Evolutionary conservation across 2,329 filamentous ascomycete genomes (phyloP), one percentile per base, ranked within the genome.

Genomic region (Microascus cirrosus): DNA sequence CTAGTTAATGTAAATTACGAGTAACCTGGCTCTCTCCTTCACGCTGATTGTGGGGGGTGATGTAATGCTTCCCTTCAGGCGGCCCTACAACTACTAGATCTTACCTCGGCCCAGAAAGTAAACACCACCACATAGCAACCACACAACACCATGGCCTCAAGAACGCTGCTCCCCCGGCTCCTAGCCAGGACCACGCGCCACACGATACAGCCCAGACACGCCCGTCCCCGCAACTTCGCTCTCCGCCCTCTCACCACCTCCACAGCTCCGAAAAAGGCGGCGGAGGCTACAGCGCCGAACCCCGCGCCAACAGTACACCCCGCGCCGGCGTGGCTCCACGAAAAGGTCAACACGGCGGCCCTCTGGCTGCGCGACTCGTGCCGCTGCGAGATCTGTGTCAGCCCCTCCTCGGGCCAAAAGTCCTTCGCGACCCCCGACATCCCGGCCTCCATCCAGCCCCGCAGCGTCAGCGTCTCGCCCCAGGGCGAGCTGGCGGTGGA

Each of bases 331-430:
- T 58, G 56, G 56, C 57, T 58, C 53, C 62, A 63, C 59, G 34
- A 56, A 2, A 59, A 56, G 28, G 58, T 59, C 12, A 18, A 22
- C 53, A 53, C 35, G 11, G 59, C 57, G 22, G 58, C 64, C 1
- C 52, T 61, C 53, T 71, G 66, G 59, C 68, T 84, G 18, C 80
- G 83, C 28, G 82, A 85, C 62, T 69, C 71, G 22, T 85, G 83
- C 63, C 66, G 70, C 39, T 86, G 83, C 63, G 59, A 67, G 0
- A 63, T 63, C 12, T 86, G 83, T 66, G 73, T 80, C 56, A 79
- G 84, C 60, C 71, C 73, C 1, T 73, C 79, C n/a, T 84, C 83
- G 1, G 81, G 81, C 52, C 82, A 85, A 61, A 82, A 83, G 66
- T 79, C 70, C 60, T 79, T 77, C 63, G 70, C 71, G 1, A 75